Conservation (phyloP, 2,329 filamentous ascomycete species). For the Pseudogymnoascus sp. region DNA sequence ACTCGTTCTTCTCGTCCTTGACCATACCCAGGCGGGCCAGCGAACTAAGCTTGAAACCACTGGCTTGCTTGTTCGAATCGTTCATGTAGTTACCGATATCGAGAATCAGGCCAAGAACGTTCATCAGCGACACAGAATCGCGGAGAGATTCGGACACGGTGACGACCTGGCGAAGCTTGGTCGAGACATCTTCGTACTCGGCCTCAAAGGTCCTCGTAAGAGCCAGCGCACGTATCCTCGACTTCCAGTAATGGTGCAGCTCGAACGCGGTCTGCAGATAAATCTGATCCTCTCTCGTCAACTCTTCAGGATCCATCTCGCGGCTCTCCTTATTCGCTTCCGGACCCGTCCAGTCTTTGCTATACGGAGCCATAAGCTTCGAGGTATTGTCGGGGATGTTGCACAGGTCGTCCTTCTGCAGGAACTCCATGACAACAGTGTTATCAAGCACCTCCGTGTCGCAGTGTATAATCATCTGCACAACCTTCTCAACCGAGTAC, state of each 20-base stretch:
- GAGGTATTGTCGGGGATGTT: constrained; percentile 83
- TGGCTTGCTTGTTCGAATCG: constrained; percentile 95
- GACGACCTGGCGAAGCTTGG: constrained; percentile 80
- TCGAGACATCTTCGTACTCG: constrained; percentile 87
- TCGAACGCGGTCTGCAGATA: constrained; percentile 91
- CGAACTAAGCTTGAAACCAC: constrained; percentile 95
- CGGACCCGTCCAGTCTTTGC: constrained; percentile 90
- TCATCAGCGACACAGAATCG: constrained; percentile 90
- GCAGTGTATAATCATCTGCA: constrained; percentile 92
- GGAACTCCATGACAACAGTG: constrained; percentile 88
- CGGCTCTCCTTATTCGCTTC: constrained; percentile 70
- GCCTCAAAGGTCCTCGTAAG: constrained; percentile 76
- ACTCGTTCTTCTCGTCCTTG: constrained; percentile 98
- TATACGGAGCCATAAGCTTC: constrained; percentile 91
- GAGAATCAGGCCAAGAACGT: constrained; percentile 88
- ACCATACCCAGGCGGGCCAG: constrained; percentile 91
- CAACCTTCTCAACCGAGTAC: constrained; percentile 72
- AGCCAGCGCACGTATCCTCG: constrained; percentile 83
- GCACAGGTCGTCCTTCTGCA: constrained; percentile 87
- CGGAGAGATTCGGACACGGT: constrained; percentile 80
- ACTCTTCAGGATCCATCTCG: constrained; percentile 78
- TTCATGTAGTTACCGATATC: constrained; percentile 99
- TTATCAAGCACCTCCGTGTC: constrained; percentile 85
- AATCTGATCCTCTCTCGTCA: constrained; percentile 92
- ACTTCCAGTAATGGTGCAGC: constrained; percentile 97